A percentile compares a stretch with the other conserved stretches of the same genome.
phyloP scores from a whole-genome alignment of 805 yeast genomes.

The Clavispora phyllophila region DNA sequence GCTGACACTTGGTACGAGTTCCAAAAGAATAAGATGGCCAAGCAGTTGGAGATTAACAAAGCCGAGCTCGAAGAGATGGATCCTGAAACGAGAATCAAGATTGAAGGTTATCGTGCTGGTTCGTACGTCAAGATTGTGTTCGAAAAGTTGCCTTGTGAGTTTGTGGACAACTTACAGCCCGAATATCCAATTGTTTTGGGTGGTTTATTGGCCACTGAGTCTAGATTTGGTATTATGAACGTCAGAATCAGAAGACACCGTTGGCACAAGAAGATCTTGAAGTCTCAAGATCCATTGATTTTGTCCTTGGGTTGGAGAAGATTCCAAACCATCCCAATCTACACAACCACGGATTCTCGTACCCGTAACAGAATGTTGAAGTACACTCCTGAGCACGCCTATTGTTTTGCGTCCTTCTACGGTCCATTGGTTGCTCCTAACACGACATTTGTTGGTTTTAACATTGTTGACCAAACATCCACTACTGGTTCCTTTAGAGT shows the following conservation, averaged over 20 bases:
- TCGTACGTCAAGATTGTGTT: constrained; percentile 88
- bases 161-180: constrained; percentile 82
- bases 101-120: constrained; percentile 93
- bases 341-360: constrained; percentile 94
- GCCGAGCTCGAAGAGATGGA: constrained; percentile 73
- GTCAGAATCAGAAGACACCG: constrained; percentile 96
- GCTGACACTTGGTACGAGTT: constrained; percentile 97
- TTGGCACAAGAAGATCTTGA: constrained; percentile 96
- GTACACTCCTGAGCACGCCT: constrained; percentile 97
- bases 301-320: constrained; percentile 97
- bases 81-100: constrained; percentile 63
- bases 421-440: constrained; percentile 98
- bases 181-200: constrained; percentile 83
- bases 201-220: constrained; percentile 85
- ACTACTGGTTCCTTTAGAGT: constrained; percentile 90
- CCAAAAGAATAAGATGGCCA: constrained; percentile 95
- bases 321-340: constrained; percentile 93
- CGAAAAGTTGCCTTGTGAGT: constrained; percentile 81
- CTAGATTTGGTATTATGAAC: constrained; percentile 86
- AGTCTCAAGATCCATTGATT: constrained; percentile 92
- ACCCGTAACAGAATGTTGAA: constrained; percentile 97
- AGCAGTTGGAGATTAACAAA: constrained; percentile 90
- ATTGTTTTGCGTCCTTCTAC: constrained; percentile 91
- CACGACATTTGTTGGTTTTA: constrained; percentile 95
- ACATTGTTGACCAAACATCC: constrained; percentile 74